Base-by-base conservation (phyloP, 805 yeast genomes). In the Metschnikowia cubensis region DNA sequence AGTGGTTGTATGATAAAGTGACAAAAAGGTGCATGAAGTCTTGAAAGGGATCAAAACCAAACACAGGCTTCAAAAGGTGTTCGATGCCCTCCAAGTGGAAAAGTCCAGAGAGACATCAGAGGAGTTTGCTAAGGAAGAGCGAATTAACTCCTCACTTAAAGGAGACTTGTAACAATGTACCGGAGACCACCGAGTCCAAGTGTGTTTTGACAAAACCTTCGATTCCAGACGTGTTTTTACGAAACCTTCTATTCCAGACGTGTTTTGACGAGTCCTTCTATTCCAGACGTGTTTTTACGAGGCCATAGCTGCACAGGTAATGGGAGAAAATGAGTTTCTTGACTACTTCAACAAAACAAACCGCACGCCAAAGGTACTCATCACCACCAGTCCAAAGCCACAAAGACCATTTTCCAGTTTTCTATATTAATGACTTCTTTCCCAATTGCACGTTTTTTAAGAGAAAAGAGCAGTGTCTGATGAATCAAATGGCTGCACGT, bases 361-460 rank as follows among this genome's bases (percentile, higher is more conserved):
- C 31, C 66, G 75, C 53, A 83, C 84, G 46, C 98, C 99, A 42
- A 94, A 94, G 67, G 87, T 94, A 41, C 75, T 94, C 49, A 72
- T 94, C 48, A 94, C 99, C 6, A 94, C 99, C 6, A 89, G 84
- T 67, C 88, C 88, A 36, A 77, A 59, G 97, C 98, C 14, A 84
- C 82, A 60, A 88, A 87, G 63, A 80, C 81, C 36, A 97, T 96
- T 0, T 91, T 89, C 65, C 90, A 87, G 62, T 90, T 94, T 72
- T 91, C 96, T 54, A 77, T 86, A 49, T 71, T 94, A 57, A 80
- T 87, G 96, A 90, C 55, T 77, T 91, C 35, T 69, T 94, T 36
- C 98, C 98, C 35, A 84, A 87, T 59, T 81, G 87, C 1, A 84
- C 91, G 5, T 94, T 92, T 65, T 83, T 91, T 51, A 89, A 91